Evolutionary conservation across 768 basidiomycete species (phyloP).

Genomic region (Boletus tylopilopsis): DNA sequence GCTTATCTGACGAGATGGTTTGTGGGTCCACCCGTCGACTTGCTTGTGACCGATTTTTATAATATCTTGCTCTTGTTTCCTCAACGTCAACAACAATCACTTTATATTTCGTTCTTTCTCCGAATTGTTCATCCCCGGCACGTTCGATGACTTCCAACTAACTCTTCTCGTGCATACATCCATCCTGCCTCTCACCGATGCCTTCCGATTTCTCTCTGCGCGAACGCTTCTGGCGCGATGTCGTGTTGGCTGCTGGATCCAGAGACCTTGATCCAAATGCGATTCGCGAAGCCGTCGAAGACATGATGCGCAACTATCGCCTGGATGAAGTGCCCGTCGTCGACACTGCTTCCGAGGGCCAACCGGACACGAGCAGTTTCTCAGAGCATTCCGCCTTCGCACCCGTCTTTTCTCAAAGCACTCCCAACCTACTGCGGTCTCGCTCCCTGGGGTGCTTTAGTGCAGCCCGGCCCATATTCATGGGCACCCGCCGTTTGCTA

Average conservation of each 20-base stretch:
- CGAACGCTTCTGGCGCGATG: slow-evolving; percentile 26
- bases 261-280: slow-evolving; percentile 6
- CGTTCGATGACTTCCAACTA: not conserved
- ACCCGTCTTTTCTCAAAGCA: slow-evolving; percentile 17
- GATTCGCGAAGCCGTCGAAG: slow-evolving; percentile 20
- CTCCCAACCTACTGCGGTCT: not conserved
- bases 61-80: not conserved
- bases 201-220: slow-evolving; percentile 9
- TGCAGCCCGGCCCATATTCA: slow-evolving; percentile 10
- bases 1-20: slow-evolving; percentile 3
- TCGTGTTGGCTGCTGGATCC: slow-evolving; percentile 11
- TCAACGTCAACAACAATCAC: not conserved
- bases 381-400: slow-evolving; percentile 15
- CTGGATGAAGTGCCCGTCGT: slow-evolving; percentile 19
- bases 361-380: slow-evolving; percentile 12
- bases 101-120: slow-evolving; percentile 2
- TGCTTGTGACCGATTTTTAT: not conserved
- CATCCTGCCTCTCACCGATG: slow-evolving; percentile 10
- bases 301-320: slow-evolving; percentile 21
- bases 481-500: slow-evolving; percentile 5
- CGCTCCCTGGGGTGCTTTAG: slow-evolving; percentile 3
- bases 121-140: too few relatives aligned
- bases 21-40: slow-evolving; percentile 21
- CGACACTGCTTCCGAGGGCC: not conserved
- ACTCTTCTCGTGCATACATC: slow-evolving; percentile 2